Evolutionary conservation across 108 stramenopile genomes (phyloP), one percentile per base, ranked within the genome.

Genomic region (Fragilaria crotonensis): DNA sequence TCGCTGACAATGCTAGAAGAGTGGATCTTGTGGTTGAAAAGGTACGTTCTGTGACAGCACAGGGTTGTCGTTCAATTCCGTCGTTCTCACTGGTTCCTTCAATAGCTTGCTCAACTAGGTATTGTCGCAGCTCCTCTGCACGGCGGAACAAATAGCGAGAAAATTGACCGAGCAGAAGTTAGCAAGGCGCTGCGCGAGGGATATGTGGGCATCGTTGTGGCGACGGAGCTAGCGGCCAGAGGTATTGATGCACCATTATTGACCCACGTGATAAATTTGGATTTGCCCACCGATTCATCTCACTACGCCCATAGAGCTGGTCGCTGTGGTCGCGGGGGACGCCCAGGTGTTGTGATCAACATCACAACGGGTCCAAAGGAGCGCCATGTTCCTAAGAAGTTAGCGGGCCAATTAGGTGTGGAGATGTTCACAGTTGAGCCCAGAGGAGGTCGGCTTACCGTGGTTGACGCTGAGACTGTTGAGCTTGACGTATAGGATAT

Each of bases 301-400:
- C 92, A 93, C 52, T 93, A 89, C 60, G 87, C 85, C 30, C 92
- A 93, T 62, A 76, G 92, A 46, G 77, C 84, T 21, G 92, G 92
- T 14, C 63, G 92, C 27, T 89, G 87, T 62, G 92, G 92, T 46
- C 73, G 92, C 30, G 92, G 92, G 44, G 92, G 92, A 26, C 70
- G 87, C 25, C 92, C 92, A 2, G 92, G 92, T 46, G 88, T 93
- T 25, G 86, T 89, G 5, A 76, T 93, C 48, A 87, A 86, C 47
- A 60, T 93, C 54, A 85, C 92, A 11, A 73, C 77, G 22, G 70
- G 71, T 60, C 69, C 71, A 2, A 73, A 76, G 27, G 88, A 87
- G 60, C 81, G 74, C 25, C 82, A 83, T n/a, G 92, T 89, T 7
- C 85, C 87, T 3, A 64, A 61, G 54, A 66, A 69, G 57, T 84